Evolutionary conservation across 495 filamentous ascomycete genomes (phyloP), one percentile per base, ranked within the genome.

Genomic region (Aspergillus heteromorphus): DNA sequence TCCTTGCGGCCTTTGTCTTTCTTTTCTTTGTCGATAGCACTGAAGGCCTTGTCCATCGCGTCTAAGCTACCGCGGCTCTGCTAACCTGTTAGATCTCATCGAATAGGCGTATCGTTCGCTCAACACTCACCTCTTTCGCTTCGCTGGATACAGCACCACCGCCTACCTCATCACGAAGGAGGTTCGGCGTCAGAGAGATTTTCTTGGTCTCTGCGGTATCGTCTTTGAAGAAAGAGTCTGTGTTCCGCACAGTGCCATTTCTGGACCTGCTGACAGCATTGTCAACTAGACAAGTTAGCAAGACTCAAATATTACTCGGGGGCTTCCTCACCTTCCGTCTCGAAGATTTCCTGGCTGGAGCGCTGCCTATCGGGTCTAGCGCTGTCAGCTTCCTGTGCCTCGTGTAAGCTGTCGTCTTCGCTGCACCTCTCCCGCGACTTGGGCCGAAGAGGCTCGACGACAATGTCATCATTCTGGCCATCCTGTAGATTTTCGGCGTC

Each of bases 141-240:
- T 91, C 88, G 58, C 60, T 79, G 13, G 83, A 83, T 8, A 81
- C 65, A 6, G 79, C 70, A n/a, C 78, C 80, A 41, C 73, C 76
- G 49, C 71, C 77, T 1, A 77, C 78, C 59, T 96, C 92, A 55
- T 97, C 92, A 14, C 93, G 83, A 34, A 97, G 77, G n/a, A 99
- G 76, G 56, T 92, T 95, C 11, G 93, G 93, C 0, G 93, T 99
- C 27, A 99, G 78, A 2, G 91, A 95, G 56, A 99, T 96, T 75
- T 99, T 99, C 70, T 92, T 88, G 1, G 93, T 96, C 65, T 97
- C 95, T 31, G 87, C 85, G 25, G 84, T 88, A 59, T 98, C 93
- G 56, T 97, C 93, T 69, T 91, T 95, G 79, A 96, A 97, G 76
- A 98, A 96, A 11, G 89, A 95, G 65, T 97, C 91, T 11, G 88